Evolutionary conservation across 345 rosid species (phyloP).

Genomic region (Corchorus olitorius): DNA sequence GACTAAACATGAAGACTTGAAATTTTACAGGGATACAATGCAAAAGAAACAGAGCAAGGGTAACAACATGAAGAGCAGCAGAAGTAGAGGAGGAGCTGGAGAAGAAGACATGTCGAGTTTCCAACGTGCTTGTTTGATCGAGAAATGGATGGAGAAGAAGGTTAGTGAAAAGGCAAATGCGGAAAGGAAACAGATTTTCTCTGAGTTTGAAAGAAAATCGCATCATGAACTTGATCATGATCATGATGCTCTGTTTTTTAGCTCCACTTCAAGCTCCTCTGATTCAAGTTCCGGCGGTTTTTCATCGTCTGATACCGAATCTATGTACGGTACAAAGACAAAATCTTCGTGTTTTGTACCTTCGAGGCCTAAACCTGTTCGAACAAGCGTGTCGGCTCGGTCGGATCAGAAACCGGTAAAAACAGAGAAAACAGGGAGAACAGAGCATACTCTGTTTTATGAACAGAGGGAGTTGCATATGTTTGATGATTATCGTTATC

Average conservation of each 20-base stretch:
- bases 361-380: conserved; percentile 46
- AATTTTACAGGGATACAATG: conserved; percentile 43
- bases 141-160: conserved; percentile 47
- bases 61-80: conserved; percentile 16
- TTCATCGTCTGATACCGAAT: conserved; percentile 84
- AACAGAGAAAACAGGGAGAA: conserved; percentile 28
- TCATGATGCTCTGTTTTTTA: conserved; percentile 52
- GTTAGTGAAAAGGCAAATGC: conserved; percentile 23
- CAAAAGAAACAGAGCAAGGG: conserved; percentile 36
- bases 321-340: conserved; percentile 43
- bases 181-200: conserved; percentile 24
- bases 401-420: conserved; percentile 39
- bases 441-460: conserved; percentile 43
- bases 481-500: conserved; percentile 34
- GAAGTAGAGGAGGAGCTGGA: conserved; percentile 15
- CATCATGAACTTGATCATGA: conserved; percentile 39
- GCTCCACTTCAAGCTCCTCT: conserved; percentile 76
- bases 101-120: conserved; percentile 28
- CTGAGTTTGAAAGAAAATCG: conserved; percentile 31
- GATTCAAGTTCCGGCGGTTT: conserved; percentile 74
- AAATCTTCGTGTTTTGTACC: conserved; percentile 39
- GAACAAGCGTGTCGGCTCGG: conserved; percentile 32
- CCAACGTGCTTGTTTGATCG: conserved; percentile 42
- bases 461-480: conserved; percentile 46
- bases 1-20: conserved; percentile 34